Conservation (phyloP, 345 rosid genomes). For the Pugionium cornutum region DNA sequence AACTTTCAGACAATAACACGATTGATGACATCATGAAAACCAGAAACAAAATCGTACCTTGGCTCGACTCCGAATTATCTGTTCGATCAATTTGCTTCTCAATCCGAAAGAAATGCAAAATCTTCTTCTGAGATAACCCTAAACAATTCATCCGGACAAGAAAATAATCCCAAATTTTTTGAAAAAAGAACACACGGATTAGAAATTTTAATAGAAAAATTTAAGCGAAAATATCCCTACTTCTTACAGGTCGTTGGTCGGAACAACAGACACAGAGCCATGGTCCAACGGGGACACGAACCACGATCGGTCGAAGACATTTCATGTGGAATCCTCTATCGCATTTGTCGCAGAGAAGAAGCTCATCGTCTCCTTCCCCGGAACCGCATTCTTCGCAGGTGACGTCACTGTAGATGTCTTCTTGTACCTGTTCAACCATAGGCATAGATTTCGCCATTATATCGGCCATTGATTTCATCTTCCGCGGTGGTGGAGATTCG, state of each 20-base stretch:
- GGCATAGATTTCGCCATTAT: constrained; percentile 52
- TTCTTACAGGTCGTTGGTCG: constrained; percentile 73
- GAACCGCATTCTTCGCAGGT: constrained; percentile 72
- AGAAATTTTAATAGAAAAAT: background rate
- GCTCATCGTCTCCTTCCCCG: constrained; percentile 70
- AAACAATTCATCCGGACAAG: constrained; percentile 25
- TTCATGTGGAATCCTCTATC: constrained; percentile 89
- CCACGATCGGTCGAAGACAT: constrained; percentile 82
- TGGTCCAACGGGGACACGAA: constrained; percentile 72
- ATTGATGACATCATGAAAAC: constrained; percentile 9
- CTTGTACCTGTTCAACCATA: constrained; percentile 47
- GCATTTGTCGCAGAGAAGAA: constrained; percentile 82
- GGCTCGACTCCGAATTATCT: constrained; percentile 43
- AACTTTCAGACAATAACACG: constrained; percentile 19
- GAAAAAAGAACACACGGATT: background rate
- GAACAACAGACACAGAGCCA: constrained; percentile 77
- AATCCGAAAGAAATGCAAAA: constrained; percentile 76
- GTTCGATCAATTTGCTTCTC: constrained; percentile 45
- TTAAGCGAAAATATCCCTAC: constrained; percentile 50
- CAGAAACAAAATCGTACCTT: constrained; percentile 49
- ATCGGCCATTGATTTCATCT: constrained; percentile 55
- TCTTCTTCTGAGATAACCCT: constrained; percentile 88
- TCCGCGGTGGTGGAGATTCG: constrained; percentile 54
- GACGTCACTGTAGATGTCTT: constrained; percentile 45
- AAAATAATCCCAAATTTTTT: background rate